phyloP scores from a whole-genome alignment of 441 rosid species.

The Macaranga tanarius region DNA sequence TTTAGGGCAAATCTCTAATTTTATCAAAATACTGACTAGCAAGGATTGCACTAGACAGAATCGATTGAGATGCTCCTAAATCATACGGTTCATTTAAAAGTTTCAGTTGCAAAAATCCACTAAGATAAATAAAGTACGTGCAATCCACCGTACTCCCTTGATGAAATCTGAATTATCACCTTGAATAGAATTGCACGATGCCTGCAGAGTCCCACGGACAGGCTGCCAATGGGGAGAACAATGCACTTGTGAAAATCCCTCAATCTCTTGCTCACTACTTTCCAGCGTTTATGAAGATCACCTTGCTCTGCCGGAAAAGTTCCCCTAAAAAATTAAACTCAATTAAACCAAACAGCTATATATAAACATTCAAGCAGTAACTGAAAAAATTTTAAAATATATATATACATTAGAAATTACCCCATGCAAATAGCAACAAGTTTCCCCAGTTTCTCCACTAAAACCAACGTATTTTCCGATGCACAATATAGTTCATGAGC shows the following conservation, averaged over 20 bases:
- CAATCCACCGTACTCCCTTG: not conserved
- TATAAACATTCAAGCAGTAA: conserved; percentile 3
- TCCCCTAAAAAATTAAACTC: conserved; percentile 51
- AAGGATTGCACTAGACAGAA: not conserved
- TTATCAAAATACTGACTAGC: not conserved
- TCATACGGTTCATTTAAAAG: not conserved
- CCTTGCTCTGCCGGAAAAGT: conserved; percentile 75
- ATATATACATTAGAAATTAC: too few species aligned
- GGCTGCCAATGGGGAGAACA: conserved; percentile 82
- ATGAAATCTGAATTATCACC: conserved; percentile 38
- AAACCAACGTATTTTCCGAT: conserved; percentile 61
- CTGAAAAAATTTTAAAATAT: too few species aligned
- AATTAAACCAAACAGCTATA: conserved; percentile 4
- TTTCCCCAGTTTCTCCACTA: conserved; percentile 83
- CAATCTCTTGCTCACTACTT: conserved; percentile 62
- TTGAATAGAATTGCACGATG: conserved; percentile 95
- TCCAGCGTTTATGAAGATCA: conserved; percentile 81
- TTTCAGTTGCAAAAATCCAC: too few species aligned
- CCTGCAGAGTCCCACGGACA: conserved; percentile 84
- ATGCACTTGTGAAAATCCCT: conserved; percentile 67
- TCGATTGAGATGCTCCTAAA: too few species aligned
- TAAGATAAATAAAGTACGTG: not conserved
- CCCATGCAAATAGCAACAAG: conserved; percentile 94
- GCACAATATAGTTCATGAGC: conserved; percentile 77
- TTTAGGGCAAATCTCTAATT: not conserved